Conservation (phyloP, 768 basidiomycete genomes). For the Leccinellum rugosiceps region DNA sequence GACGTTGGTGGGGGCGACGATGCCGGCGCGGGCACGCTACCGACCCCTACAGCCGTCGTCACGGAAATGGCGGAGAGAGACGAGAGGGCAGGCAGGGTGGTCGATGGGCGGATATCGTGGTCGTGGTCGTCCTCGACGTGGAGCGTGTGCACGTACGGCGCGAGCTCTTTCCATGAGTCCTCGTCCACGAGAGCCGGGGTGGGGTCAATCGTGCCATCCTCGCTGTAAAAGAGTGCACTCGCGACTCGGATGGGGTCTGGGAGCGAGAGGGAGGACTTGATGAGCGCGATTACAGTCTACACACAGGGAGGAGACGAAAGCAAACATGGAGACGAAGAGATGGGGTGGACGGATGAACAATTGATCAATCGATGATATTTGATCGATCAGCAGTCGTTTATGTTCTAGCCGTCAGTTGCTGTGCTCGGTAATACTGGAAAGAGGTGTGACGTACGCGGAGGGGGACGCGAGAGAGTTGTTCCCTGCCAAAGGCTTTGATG, state of each 20-base stretch:
- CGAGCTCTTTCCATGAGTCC: slow-evolving; percentile 33
- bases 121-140: slow-evolving; percentile 30
- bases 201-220: slow-evolving; percentile 29
- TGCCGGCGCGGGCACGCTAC: neutral
- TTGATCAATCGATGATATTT: neutral
- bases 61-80: slow-evolving; percentile 6
- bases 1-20: neutral
- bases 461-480: slow-evolving; percentile 30
- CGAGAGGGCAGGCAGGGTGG: slow-evolving; percentile 10
- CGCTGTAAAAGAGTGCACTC: slow-evolving; percentile 28
- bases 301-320: neutral
- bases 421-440: neutral
- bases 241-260: slow-evolving; percentile 18
- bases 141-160: slow-evolving; percentile 28
- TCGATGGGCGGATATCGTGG: slow-evolving; percentile 7
- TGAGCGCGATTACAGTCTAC: slow-evolving; percentile 25
- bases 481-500: slow-evolving; percentile 30
- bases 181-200: slow-evolving; percentile 26
- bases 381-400: neutral
- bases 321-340: neutral
- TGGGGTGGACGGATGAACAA: neutral
- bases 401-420: neutral
- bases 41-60: neutral
- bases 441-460: slow-evolving; percentile 26
- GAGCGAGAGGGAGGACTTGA: slow-evolving; percentile 24